Base-by-base conservation (phyloP, 1,284 basidiomycete species). In the Apiotrichum domesticum region DNA sequence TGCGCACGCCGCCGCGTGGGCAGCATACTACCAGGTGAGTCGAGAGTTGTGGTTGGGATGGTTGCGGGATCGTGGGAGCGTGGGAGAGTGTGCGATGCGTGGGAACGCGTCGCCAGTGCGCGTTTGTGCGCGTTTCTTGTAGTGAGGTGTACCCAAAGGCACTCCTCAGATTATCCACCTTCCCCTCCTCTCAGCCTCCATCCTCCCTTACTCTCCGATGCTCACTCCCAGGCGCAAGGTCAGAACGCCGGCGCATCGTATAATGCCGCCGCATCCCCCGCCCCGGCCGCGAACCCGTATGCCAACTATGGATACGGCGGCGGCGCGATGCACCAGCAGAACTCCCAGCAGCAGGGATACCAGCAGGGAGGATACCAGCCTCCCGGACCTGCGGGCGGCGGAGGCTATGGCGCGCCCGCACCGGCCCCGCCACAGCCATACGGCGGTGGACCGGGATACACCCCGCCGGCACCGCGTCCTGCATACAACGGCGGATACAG, bases 241-340 rank as follows among this genome's bases (percentile, higher is more conserved):
- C 10, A 6, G 14, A 11, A 35, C 21, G 52, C 55, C 51, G 53
- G 55, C 10, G 33, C 34, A 21, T 21, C 41, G 53, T 55, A 13
- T 58, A 51, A 21, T 51, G 43, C 7, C 49, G 14, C 65, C 0
- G 44, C 62, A 6, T 56, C 54, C 54, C 35, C n/a, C 9, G 15
- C 34, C 37, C 51, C 62, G 35, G 48, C 56, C 9, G 41, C 65
- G 15, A 74, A 74, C 54, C 66, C 71, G 10, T 72, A 75, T 56
- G 71, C 75, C 41, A 72, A 72, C 58, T 72, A 75, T 53, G 72
- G 75, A 3, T 77, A 77, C 50, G 73, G 73, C 32, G 72, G 70
- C 8, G 70, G 69, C 11, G 71, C 74, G 9, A 50, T 61, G 46
- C 71, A 71, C 21, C 62, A 58, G 3, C 55, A 52, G 40, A 46